Base-by-base conservation (phyloP, 1,284 basidiomycete species). In the Malassezia brasiliensis region DNA sequence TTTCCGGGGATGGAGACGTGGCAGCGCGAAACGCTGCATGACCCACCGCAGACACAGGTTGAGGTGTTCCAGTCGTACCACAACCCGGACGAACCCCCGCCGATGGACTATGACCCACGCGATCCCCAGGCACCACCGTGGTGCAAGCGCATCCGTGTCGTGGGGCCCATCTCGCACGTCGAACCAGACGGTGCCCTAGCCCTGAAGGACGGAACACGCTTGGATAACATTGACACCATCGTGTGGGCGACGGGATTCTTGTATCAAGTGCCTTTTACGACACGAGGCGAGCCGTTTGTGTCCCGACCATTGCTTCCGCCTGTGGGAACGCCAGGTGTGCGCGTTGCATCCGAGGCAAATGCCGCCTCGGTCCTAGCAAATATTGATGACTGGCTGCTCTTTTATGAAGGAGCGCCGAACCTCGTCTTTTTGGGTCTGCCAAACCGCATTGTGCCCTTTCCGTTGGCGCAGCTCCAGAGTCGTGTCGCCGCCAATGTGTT, bases 191-290 rank as follows among this genome's bases (percentile, higher is more conserved):
- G 57, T n/a, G 25, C 31, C 9, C 38, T 66, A 1, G 25, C 59
- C 0, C 52, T 73, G 6, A 51, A 58, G 4, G 58, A 61, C 15
- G 64, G 60, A 0, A 5, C 49, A 8, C 22, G 9, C 4, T 32
- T 64, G 4, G 42, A 50, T 1, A 50, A 64, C 31, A 58, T 75
- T 10, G 67, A 73, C 31, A 47, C 63, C 48, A 63, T 75, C 42
- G 49, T 74, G 5, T 75, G 73, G 52, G 74, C 59, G 10, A 75
- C 74, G 1, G 74, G 74, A 7, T 75, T 68, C 48, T 44, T 56
- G 17, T 69, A 64, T 38, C 61, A 66, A 22, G 56, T 62, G 17
- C 63, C 67, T 0, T 66, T 64, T 37, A 51, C 71, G 17, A 38
- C 32, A 11, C 7, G 20, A 0, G 25, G 42, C 19, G 42, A 28